Evolutionary conservation across 1,139 yeast genomes (phyloP), one percentile per base, ranked within the genome.

Genomic region (Geotrichum reessii): DNA sequence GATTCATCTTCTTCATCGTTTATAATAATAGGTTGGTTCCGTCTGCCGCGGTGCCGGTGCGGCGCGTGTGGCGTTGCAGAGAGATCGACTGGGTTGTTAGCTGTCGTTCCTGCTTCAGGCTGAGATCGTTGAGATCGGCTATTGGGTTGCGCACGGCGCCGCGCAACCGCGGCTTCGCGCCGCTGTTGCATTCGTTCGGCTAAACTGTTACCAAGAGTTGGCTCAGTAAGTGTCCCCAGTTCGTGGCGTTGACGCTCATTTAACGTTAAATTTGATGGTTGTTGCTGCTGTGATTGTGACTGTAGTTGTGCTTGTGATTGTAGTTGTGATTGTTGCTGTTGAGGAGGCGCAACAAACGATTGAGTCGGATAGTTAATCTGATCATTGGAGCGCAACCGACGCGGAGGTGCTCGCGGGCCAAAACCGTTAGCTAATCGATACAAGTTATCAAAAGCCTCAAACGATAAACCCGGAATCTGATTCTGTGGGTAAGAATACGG

Each of bases 231-330:
- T 44, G 44, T 54, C 33, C 50, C 56, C 37, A 48, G 19, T 40
- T 54, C 56, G 12, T 52, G 51, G 28, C 28, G 37, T 42, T 54
- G 56, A 2, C 56, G 28, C 12, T 47, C 53, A 40, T 49, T 54
- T 3, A 28, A 42, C 46, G 11, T 14, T 12, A 24, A 46, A 2
- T 37, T 9, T n/a, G 44, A 9, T 6, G 44, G 19, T n/a, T 37
- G 44, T 19, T 37, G 44, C 5, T n/a, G 27, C 21, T 46, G 49
- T 14, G 17, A 27, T 21, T 1, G 49, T 21, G 8, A 6, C n/a
- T 25, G 49, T 28, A 9, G 49, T 14, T 19, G 33, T 25, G 21
- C 46, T 9, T 6, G 46, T 40, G 46, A 6, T n/a, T 40, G 21
- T 40, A 9, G 7, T 7, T 7, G 28, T 25, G 28, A 7, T 31